Evolutionary conservation across 208 protist genomes (phyloP).

Genomic region (Plasmodiophora brassicae): DNA sequence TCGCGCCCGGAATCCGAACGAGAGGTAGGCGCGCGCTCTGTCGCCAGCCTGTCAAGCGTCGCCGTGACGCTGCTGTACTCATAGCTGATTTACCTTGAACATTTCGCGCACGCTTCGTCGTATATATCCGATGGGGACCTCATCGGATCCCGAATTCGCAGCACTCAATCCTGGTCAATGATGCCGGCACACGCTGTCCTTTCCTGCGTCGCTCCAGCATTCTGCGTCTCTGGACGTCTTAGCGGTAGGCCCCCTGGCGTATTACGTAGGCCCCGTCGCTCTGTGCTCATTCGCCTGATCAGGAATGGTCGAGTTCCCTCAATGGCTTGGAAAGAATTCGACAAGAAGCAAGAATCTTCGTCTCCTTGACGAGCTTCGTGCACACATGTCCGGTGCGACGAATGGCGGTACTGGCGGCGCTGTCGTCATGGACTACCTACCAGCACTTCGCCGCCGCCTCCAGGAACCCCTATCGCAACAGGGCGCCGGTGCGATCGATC

Average conservation of each 20-base stretch:
- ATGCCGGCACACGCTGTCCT: conserved; percentile 44
- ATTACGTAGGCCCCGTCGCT: neutral
- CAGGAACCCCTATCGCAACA: neutral
- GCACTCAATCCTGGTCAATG: conserved; percentile 39
- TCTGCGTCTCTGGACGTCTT: conserved; percentile 18
- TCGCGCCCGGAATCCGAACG: neutral
- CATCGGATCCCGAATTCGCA: conserved; percentile 14
- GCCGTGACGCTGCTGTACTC: too few relatives aligned
- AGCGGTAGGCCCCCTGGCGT: neutral
- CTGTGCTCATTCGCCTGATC: neutral
- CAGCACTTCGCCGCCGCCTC: neutral
- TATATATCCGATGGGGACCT: conserved; percentile 55
- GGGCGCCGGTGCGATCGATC: conserved; percentile 34
- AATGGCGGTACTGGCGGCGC: neutral
- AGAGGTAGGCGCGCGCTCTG: neutral
- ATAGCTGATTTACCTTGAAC: conserved; percentile 27
- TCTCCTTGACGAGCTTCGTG: neutral
- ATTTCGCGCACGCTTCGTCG: conserved; percentile 38
- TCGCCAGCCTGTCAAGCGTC: neutral
- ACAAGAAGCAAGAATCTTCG: conserved; percentile 38
- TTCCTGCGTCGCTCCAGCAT: conserved; percentile 44
- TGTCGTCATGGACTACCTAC: conserved; percentile 30
- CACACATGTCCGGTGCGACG: neutral
- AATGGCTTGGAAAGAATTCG: conserved; percentile 48
- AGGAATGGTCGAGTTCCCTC: conserved; percentile 23